Base-by-base conservation (phyloP, 1,139 yeast species). In the Arxiozyma heterogenica region DNA sequence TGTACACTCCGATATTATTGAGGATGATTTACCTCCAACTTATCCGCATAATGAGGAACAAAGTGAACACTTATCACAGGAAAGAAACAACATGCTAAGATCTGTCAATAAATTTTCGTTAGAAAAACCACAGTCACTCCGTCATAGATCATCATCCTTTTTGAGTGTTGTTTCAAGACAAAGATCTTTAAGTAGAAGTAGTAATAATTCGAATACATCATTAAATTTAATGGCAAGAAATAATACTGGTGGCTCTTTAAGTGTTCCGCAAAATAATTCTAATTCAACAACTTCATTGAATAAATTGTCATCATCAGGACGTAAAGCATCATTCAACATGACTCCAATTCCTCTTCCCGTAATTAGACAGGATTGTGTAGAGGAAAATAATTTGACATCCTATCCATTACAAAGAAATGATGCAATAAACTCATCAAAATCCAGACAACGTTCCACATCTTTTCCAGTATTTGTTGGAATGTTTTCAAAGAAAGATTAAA, bases 1-100 rank as follows among this genome's bases (percentile, higher is more conserved):
- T 0, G 72, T 84, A 66, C 76, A 75, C 60, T 69, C 79, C 1
- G 79, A 74, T 41, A 69, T 71, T 4, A 68, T 72, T 9, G 79
- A 73, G 4, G 80, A 74, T 45, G 80, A 77, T 46, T 70, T 83
- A 44, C 78, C 91, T 1, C 93, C 94, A 0, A 77, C 78, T 0
- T 85, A 85, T 65, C 80, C 80, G 1, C 27, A 12, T 9, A 62
- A 62, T 17, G 27, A 20, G 11, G 62, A 27, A 25, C 18, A 21
- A 47, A 43, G 12, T 27, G 44, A 15, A n/a, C 23, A 42, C n/a
- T 15, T 38, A 38, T 39, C 44, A 21, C 22, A 39, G 18, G 34
- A 42, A 20, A 43, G 9, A 38, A 41, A 27, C 5, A 44, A 38
- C 23, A 9, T 27, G 3, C 21, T 42, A 4, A 41, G 42, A 6